Evolutionary conservation across 495 filamentous ascomycete genomes (phyloP), one percentile per base, ranked within the genome.

Genomic region (Hypoxylon intermedium): DNA sequence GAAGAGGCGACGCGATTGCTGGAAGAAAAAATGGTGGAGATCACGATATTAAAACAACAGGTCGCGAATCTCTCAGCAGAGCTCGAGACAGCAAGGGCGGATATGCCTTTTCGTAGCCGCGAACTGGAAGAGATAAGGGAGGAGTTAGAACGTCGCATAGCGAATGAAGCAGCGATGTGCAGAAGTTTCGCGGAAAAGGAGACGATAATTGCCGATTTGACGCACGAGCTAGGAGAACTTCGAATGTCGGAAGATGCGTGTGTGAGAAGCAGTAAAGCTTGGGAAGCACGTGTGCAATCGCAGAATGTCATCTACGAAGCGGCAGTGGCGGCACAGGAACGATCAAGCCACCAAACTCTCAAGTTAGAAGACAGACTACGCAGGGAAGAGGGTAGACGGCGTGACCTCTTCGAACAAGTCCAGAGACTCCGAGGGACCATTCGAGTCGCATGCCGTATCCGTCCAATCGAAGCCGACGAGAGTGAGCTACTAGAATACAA

Each of bases 361-460:
- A n/a, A n/a, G 1, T 34, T 54, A 16, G 53, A 18, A 9, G 26
- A 89, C 51, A 96, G 94, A 65, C 75, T 97, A 16, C 85, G 91
- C 33, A 85, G 81, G 42, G 94, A 97, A 72, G 93, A 97, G 72
- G 90, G 87, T 0, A 77, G 95, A 18, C 83, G 92, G 26, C 83
- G 92, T 15, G 88, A 92, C 60, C 83, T 98, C 11, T 94, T 97
- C 77, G 94, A 97, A 71, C 89, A 97, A 69, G 90, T 97, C 30
- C 92, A 97, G 70, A 92, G 94, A 59, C 82, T 97, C 15, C 94
- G 94, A 71, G 94, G 93, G 48, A 96, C 97, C 62, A 96, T 98
- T 61, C 89, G 94, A 3, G 93, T 97, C 19, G 97, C 97, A 80
- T 97, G 92, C 70, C 86, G 94, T 64, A 92, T 97, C 18, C 89